Percentiles rank a stretch among this genome's conserved stretches.
These are phyloP conservation scores for Parmelia sp. DNA, from an alignment of 495 filamentous ascomycete genomes.

Conservation along the genomic window DNA sequence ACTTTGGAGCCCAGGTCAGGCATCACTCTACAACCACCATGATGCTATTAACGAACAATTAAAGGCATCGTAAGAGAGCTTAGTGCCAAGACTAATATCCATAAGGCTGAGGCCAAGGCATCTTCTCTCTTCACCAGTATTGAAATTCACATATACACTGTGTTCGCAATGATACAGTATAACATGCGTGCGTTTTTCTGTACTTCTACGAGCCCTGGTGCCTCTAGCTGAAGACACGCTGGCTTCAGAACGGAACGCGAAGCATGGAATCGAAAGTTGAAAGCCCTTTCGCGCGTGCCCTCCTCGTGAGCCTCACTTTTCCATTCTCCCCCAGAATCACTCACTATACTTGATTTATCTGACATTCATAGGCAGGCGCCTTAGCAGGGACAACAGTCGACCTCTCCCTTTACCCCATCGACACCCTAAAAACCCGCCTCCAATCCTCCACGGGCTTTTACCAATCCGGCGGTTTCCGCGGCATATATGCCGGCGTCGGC, in stretches of 20 bases:
- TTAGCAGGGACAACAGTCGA: slow-evolving; percentile 84
- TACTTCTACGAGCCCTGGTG: not conserved
- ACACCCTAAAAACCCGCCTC: slow-evolving; percentile 88
- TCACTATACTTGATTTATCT: not conserved
- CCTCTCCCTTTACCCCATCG: slow-evolving; percentile 83
- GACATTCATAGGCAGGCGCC: slow-evolving; percentile 58
- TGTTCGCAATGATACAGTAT: not conserved
- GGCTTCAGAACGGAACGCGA: not conserved
- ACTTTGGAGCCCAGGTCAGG: not conserved
- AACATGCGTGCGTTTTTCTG: not conserved
- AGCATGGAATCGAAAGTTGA: slow-evolving; percentile 4
- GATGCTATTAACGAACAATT: not conserved
- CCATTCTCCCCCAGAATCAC: not conserved
- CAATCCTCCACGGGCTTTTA: slow-evolving; percentile 75
- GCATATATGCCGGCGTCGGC: slow-evolving; percentile 60
- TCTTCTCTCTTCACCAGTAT: not conserved
- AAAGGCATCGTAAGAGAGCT: not conserved
- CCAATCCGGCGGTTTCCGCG: slow-evolving; percentile 72
- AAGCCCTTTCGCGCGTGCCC: slow-evolving; percentile 21
- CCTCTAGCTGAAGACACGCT: not conserved
- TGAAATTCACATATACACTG: not conserved
- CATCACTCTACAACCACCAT: not conserved
- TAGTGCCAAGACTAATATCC: not conserved
- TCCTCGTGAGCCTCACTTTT: slow-evolving; percentile 17
- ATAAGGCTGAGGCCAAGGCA: not conserved